Evolutionary conservation across 371 early-diverging fungal genomes (phyloP).

Genomic region (Mortierella sp.): DNA sequence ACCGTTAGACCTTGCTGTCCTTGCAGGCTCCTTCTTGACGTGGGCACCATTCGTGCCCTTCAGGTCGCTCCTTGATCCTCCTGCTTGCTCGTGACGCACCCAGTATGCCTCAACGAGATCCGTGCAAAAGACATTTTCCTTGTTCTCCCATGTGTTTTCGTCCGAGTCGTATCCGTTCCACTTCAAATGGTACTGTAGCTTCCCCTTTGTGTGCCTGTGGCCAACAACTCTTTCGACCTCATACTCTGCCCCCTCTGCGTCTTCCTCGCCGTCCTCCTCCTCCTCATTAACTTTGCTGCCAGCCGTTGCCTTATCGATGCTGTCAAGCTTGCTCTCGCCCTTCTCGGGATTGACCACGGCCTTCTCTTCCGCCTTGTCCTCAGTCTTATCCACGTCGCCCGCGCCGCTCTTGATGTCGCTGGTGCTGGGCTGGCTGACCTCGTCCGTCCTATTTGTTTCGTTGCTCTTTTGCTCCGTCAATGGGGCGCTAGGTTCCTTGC

Average conservation of each 20-base stretch:
- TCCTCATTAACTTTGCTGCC: background rate
- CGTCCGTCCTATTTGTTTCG: background rate
- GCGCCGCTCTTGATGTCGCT: background rate
- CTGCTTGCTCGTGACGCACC: conserved; percentile 21
- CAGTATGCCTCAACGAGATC: conserved; percentile 43
- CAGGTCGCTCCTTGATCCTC: conserved; percentile 28
- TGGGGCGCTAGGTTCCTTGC: background rate
- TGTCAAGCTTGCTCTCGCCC: background rate
- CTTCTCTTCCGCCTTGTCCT: background rate
- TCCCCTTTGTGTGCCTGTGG: conserved; percentile 22
- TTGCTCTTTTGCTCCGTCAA: background rate
- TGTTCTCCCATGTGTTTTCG: conserved; percentile 49
- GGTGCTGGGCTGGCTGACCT: background rate
- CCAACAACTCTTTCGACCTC: conserved; percentile 53
- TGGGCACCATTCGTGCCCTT: conserved; percentile 9
- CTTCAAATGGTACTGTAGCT: conserved; percentile 34
- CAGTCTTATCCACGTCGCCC: background rate
- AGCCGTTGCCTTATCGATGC: background rate
- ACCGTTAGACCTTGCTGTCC: background rate
- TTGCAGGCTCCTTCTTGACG: conserved; percentile 15
- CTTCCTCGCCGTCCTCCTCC: conserved; percentile 3
- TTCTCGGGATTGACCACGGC: background rate
- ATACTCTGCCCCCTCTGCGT: conserved; percentile 22
- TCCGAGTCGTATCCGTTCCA: conserved; percentile 39
- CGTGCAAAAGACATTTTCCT: conserved; percentile 21